These are phyloP conservation scores for Aspergillus affinis DNA, from an alignment of 495 filamentous ascomycete species.

Conservation along the genomic window DNA sequence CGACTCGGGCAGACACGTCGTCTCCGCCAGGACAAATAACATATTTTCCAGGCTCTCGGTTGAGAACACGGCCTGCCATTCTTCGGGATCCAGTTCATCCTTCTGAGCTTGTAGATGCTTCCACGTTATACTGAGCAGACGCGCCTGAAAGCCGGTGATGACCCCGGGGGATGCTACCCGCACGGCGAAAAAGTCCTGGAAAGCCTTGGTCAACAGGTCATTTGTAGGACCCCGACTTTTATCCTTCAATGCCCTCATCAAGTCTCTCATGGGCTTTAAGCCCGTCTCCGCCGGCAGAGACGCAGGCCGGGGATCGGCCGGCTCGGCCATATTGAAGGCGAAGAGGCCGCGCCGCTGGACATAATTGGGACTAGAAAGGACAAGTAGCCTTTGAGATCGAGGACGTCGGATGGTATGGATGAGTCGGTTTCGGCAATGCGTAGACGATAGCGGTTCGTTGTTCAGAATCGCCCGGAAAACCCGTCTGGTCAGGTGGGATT, in stretches of 20 bases:
- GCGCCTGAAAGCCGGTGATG: conserved; percentile 66
- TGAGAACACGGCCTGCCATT: conserved; percentile 45
- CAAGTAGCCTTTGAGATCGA: conserved; percentile 24
- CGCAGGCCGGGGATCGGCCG: conserved; percentile 17
- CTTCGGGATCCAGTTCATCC: conserved; percentile 32
- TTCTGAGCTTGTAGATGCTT: conserved; percentile 51
- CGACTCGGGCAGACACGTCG: conserved; percentile 35
- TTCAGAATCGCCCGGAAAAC: conserved; percentile 70
- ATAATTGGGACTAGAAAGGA: conserved; percentile 19
- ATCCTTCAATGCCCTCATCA: conserved; percentile 34
- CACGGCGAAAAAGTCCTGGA: conserved; percentile 60
- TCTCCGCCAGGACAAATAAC: conserved; percentile 39
- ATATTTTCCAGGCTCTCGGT: conserved; percentile 51
- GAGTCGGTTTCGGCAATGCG: conserved; percentile 39
- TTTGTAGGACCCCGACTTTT: conserved; percentile 55
- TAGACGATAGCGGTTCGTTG: conserved; percentile 57
- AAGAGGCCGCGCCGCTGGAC: conserved; percentile 36
- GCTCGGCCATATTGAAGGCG: conserved; percentile 30
- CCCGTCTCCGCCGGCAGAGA: conserved; percentile 42
- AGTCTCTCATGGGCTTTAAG: conserved; percentile 44
- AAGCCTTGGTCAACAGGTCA: conserved; percentile 60
- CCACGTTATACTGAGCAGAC: conserved; percentile 55
- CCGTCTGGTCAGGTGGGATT: conserved; percentile 74
- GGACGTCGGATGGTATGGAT: conserved; percentile 32
- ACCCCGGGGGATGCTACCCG: conserved; percentile 47